Evolutionary conservation across 768 basidiomycete genomes (phyloP), one percentile per base, ranked within the genome.

Genomic region (Tulasnella sp.): DNA sequence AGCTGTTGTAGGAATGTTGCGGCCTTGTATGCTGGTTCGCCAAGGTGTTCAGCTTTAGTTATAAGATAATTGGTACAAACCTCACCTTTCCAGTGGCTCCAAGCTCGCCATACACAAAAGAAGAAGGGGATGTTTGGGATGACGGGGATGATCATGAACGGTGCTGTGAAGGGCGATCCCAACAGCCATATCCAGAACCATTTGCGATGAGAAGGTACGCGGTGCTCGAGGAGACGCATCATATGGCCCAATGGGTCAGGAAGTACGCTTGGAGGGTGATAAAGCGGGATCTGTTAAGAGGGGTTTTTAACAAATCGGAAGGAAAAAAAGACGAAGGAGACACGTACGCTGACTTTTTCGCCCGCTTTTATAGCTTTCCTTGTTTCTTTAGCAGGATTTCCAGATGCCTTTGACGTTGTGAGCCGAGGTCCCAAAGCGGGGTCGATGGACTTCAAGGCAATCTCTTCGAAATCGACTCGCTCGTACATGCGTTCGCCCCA

Each of bases 71-170:
- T n/a, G n/a, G n/a, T n/a, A n/a, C n/a, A n/a, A n/a, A n/a, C n/a
- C 40, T 4, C 31, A 58, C 52, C 62, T 42, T 45, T 45, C 52
- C 59, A 62, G 25, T 60, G 60, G 31, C 14, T 23, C 51, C 59
- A 61, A 6, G 59, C 58, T 19, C 61, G 19, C 62, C 62, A 62
- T 1, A 46, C 62, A 40, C 61, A 62, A 46, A 62, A 62, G 42
- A 62, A 62, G 41, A 62, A 62, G 5, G 62, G 62, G 19, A 62
- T 49, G 57, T 62, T 62, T 7, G 62, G 62, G 4, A 63, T 54
- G 23, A 63, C 51, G 34, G 62, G 62, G 14, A 62, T 21, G n/a
- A 63, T 27, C 7, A 37, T 48, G 52, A 63, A 62, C n/a, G 62
- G 62, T 2, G 61, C 61, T 19, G 61, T 63, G 34, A 63, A 45